Evolutionary conservation across 2,329 filamentous ascomycete species (phyloP), one percentile per base, ranked within the genome.

Genomic region (Venturia aucupariae): DNA sequence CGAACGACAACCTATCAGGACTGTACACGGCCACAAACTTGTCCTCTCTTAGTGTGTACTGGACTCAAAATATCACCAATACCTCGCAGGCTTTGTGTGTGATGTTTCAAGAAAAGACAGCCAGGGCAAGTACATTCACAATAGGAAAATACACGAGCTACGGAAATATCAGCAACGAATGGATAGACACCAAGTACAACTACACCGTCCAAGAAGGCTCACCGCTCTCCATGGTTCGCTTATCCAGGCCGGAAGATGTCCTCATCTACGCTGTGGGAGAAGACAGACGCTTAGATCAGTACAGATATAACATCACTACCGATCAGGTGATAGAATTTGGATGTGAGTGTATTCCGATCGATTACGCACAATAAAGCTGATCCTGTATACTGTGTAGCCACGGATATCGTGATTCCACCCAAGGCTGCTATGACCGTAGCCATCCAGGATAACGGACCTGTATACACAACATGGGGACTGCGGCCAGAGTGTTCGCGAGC

Each of bases 71-170:
- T 15, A 54, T 32, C 48, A 54, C 48, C 24, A 54, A 54, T n/a
- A 54, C 11, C 27, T 54, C 48, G 11, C 48, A 54, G 24, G 48
- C 48, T 6, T 19, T 54, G 27, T 32, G 22, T 15, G 48, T 54
- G 24, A 5, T 54, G 13, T 54, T 54, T n/a, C 24, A 32, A 32
- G 48, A 54, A 5, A 54, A 54, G n/a, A 46, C 19, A n/a, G 24
- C 13, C 3, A 15, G 27, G 3, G 1, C 10, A 8, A 54, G 48
- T 54, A 54, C 48, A 2, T 54, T 54, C 24, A 30, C 48, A 13
- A 54, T 54, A 32, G 24, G 48, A 5, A 54, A 54, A 54, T 54
- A 54, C 24, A 54, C 48, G 10, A 54, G 48, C 48, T 54, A 54
- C 22, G 11, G 48, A 15, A 51, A 30, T 6, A 32, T 54, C 48